Conservation (phyloP, 257 asterid species). For the Solanum virginianum region DNA sequence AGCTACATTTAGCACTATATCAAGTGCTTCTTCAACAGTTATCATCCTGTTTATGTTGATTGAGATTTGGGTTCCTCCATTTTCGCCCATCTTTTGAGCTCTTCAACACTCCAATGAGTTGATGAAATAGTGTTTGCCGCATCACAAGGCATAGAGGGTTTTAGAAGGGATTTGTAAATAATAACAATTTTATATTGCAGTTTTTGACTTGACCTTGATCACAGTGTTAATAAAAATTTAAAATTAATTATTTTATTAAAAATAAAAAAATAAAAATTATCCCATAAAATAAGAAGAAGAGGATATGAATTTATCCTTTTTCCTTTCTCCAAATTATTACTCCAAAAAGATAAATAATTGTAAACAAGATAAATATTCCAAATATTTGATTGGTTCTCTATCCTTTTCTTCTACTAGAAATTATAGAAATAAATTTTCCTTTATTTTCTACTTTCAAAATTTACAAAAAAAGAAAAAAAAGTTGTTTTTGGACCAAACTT, state of each 20-base stretch:
- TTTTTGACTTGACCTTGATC: too few species aligned
- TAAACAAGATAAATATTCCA: background rate
- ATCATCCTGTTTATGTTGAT: conserved; percentile 16
- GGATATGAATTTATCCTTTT: background rate
- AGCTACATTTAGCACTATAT: conserved; percentile 45
- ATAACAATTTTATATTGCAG: too few species aligned
- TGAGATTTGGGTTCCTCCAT: background rate
- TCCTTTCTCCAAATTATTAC: background rate
- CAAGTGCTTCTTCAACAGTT: conserved; percentile 57
- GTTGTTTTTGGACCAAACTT: too few species aligned
- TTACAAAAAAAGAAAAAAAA: background rate
- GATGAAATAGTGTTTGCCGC: background rate
- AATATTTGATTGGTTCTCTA: background rate
- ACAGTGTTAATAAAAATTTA: too few species aligned
- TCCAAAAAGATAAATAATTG: background rate
- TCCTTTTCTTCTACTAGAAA: background rate
- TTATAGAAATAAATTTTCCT: background rate
- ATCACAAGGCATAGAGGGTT: background rate
- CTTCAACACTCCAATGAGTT: background rate
- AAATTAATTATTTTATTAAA: too few species aligned
- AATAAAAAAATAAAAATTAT: too few species aligned
- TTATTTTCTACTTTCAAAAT: background rate
- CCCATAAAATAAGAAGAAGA: too few species aligned
- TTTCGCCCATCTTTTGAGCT: background rate
- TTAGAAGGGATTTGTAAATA: background rate